A percentile compares a stretch with the other conserved stretches of the same genome.
phyloP scores from a whole-genome alignment of 176 grass and related monocot species.

The Zea mays region Zm-B73-REFERENCE-NAM-5.0 NC_050103.1:164478001-164478500 shows the following conservation, averaged over 20 bases:
- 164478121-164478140: background rate
- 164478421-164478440: conserved; percentile 56
- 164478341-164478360: conserved; percentile 44
- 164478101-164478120: background rate
- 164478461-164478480: background rate
- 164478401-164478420: too few species aligned
- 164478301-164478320: conserved; percentile 70
- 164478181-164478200: too few species aligned
- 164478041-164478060: conserved; percentile 17
- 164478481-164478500: background rate
- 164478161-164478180: too few species aligned
- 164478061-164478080: conserved; percentile 29
- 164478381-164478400: background rate
- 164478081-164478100: conserved; percentile 52
- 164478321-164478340: conserved; percentile 64
- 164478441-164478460: background rate
- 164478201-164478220: too few species aligned
- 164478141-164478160: too few species aligned
- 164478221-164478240: background rate
- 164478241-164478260: conserved; percentile 44
- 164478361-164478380: conserved; percentile 87
- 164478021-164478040: too few species aligned
- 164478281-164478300: conserved; percentile 92
- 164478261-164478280: conserved; percentile 84
- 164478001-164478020: too few species aligned